A percentile compares a stretch with the other conserved stretches of the same genome.
Conservation (phyloP, 305 asterid species). For the Plantago rigida region DNA sequence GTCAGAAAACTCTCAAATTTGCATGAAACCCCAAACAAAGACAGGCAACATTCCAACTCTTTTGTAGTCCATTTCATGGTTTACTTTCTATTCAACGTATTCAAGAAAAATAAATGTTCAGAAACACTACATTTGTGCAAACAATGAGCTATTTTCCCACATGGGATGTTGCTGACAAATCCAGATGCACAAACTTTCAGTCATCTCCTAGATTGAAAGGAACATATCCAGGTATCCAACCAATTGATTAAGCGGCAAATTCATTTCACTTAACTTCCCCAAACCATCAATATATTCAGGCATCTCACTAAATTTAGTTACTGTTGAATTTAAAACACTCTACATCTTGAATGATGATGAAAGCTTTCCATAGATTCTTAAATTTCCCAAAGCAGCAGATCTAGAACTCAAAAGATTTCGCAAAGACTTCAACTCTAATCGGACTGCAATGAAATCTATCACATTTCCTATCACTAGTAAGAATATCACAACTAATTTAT, state of each 20-base stretch:
- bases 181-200: too few species aligned
- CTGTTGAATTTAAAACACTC: slow-evolving; percentile 38
- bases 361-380: slow-evolving; percentile 40
- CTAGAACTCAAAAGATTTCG: slow-evolving; percentile 39
- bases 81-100: too few species aligned
- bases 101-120: too few species aligned
- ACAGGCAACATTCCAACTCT: too few species aligned
- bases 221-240: slow-evolving; percentile 15
- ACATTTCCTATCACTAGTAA: slow-evolving; percentile 33
- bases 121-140: too few species aligned
- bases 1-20: too few species aligned
- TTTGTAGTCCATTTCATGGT: too few species aligned
- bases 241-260: slow-evolving; percentile 42
- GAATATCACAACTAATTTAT: slow-evolving; percentile 28
- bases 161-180: too few species aligned
- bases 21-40: too few species aligned
- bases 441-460: slow-evolving; percentile 39
- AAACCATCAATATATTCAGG: slow-evolving; percentile 31
- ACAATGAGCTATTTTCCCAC: too few species aligned
- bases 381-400: slow-evolving; percentile 33
- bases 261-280: too few species aligned
- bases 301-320: slow-evolving; percentile 32
- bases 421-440: slow-evolving; percentile 40
- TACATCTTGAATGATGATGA: slow-evolving; percentile 38
- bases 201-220: too few species aligned